Conservation (phyloP, 768 basidiomycete genomes). For the Calvatia gigantea region DNA sequence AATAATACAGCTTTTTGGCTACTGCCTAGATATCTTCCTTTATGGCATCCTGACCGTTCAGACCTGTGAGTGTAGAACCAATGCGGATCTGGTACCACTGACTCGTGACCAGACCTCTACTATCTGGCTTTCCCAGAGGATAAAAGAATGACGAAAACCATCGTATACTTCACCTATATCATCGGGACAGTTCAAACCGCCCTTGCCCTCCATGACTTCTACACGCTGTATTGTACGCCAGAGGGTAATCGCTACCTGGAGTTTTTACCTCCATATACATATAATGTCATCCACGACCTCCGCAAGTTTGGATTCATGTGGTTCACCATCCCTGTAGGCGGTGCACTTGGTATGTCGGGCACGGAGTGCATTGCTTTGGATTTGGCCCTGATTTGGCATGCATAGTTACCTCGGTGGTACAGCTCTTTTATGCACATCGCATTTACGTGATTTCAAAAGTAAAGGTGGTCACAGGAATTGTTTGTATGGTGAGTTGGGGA, state of each 20-base stretch:
- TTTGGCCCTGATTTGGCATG: no score
- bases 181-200: slow-evolving; percentile 1
- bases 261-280: no score
- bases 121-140: slow-evolving; percentile 8
- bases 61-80: neutral
- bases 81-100: neutral
- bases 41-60: slow-evolving; percentile 4
- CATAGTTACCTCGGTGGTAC: neutral
- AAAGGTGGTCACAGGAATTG: neutral
- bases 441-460: neutral
- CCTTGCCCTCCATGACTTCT: neutral
- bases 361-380: neutral
- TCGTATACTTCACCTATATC: neutral
- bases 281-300: no score
- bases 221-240: neutral
- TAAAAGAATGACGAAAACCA: neutral
- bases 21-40: slow-evolving; percentile 6
- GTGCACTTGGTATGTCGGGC: neutral
- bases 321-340: neutral
- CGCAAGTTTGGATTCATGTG: neutral
- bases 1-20: neutral
- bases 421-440: neutral
- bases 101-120: neutral
- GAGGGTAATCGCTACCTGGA: neutral
- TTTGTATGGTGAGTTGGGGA: neutral